A percentile compares a stretch with the other conserved stretches of the same genome.
These are phyloP conservation scores for Bisporella sp. DNA, from an alignment of 2,329 filamentous ascomycete genomes.

Conservation along the genomic window DNA sequence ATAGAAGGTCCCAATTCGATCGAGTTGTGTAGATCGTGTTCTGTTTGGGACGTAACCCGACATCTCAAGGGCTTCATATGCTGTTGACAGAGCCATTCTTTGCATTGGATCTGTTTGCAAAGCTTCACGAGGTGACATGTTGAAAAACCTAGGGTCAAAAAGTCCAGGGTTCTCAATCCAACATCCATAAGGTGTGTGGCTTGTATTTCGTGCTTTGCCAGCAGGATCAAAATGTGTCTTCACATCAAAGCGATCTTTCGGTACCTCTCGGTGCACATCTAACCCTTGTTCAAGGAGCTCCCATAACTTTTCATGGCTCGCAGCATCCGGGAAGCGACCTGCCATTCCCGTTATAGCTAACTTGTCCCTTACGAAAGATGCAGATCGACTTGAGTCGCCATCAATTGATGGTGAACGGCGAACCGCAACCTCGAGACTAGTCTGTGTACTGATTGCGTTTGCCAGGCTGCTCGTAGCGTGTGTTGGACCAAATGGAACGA, in stretches of 20 bases:
- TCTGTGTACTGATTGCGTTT: conserved; percentile 35
- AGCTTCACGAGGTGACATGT: conserved; percentile 78
- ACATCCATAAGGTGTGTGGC: conserved; percentile 69
- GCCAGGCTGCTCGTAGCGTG: conserved; percentile 31
- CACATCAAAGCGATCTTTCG: conserved; percentile 66
- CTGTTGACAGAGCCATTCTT: conserved; percentile 66
- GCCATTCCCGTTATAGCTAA: conserved; percentile 82
- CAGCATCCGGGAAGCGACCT: conserved; percentile 68
- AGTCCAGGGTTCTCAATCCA: conserved; percentile 65
- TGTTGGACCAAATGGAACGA: conserved; percentile 40
- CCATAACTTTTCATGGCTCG: conserved; percentile 66
- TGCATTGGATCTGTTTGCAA: conserved; percentile 78
- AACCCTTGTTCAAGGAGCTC: conserved; percentile 67
- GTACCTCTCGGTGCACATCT: conserved; percentile 62
- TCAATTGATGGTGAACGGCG: conserved; percentile 31
- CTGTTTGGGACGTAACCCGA: conserved; percentile 56
- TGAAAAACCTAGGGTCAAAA: conserved; percentile 81
- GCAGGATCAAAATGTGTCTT: conserved; percentile 64
- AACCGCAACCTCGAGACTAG: conserved; percentile 36
- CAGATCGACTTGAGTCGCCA: conserved; percentile 5
- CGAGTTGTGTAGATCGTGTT: conserved; percentile 34
- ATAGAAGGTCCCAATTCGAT: conserved; percentile 27
- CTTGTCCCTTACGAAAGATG: conserved; percentile 46
- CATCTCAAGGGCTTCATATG: conserved; percentile 78
- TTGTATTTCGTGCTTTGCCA: conserved; percentile 69